These are phyloP conservation scores for Botrytis hyacinthi DNA, from an alignment of 2,329 filamentous ascomycete species.

Conservation along the genomic window DNA sequence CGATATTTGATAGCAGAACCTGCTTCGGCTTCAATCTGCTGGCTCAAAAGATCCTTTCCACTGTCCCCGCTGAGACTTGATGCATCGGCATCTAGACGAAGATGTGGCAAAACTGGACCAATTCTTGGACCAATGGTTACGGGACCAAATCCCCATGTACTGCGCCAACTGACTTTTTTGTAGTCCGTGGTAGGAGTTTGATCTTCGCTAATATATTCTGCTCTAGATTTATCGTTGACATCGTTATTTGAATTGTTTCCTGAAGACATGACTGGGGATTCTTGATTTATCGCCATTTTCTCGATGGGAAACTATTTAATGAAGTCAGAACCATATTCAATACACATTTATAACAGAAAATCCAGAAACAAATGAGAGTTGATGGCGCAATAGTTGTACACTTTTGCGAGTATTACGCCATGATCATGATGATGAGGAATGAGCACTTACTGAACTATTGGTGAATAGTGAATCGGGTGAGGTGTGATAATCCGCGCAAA, in stretches of 20 bases:
- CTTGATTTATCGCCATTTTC: slow-evolving; percentile 19
- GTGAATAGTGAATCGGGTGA: slow-evolving; percentile 16
- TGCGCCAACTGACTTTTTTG: slow-evolving; percentile 12
- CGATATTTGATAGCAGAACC: slow-evolving; percentile 84
- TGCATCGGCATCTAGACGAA: slow-evolving; percentile 32
- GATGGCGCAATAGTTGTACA: slow-evolving; percentile 7
- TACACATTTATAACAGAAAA: not conserved
- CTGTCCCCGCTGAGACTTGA: slow-evolving; percentile 25
- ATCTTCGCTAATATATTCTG: not conserved
- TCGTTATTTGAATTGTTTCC: slow-evolving; percentile 8
- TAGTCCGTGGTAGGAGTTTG: not conserved
- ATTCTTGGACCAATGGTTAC: slow-evolving; percentile 32
- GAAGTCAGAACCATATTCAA: not conserved
- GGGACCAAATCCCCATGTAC: slow-evolving; percentile 13
- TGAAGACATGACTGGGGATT: not conserved
- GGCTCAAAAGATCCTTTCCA: slow-evolving; percentile 42
- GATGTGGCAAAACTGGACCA: slow-evolving; percentile 37
- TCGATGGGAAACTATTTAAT: slow-evolving; percentile 5
- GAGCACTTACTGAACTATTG: slow-evolving; percentile 20
- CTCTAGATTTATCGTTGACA: not conserved
- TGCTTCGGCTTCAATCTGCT: slow-evolving; percentile 75
- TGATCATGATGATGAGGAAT: not conserved
- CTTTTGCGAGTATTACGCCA: slow-evolving; percentile 8
- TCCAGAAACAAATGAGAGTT: not conserved
- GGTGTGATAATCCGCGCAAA: not conserved